Percentiles rank a stretch among this genome's conserved stretches.
Conservation (phyloP, 1,284 basidiomycete species). For the Marasmius oreades region DNA sequence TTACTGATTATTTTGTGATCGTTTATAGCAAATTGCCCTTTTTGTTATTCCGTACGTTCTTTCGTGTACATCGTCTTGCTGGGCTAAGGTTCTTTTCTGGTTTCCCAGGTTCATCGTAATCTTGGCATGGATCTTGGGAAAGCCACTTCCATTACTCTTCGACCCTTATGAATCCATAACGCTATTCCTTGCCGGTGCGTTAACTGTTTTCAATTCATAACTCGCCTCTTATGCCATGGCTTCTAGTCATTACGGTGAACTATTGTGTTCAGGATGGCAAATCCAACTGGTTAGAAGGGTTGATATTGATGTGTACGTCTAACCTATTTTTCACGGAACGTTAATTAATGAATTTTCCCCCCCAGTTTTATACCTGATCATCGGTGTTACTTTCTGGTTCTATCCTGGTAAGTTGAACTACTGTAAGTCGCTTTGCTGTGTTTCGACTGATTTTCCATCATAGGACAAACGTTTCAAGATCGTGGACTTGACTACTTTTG, state of each 20-base stretch:
- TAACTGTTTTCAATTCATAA: slow-evolving; percentile 19
- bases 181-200: slow-evolving; percentile 42
- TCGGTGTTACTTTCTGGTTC: slow-evolving; percentile 63
- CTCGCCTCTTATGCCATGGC: slow-evolving; percentile 21
- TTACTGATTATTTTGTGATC: slow-evolving; percentile 6
- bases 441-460: slow-evolving; percentile 1
- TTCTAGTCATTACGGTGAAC: slow-evolving; percentile 57
- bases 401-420: slow-evolving; percentile 50
- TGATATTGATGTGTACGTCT: slow-evolving; percentile 49
- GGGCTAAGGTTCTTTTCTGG: slow-evolving; percentile 1
- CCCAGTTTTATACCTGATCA: slow-evolving; percentile 57
- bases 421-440: slow-evolving; percentile 7
- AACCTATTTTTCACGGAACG: too few species aligned
- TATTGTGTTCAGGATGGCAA: slow-evolving; percentile 65
- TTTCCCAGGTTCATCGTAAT: slow-evolving; percentile 48
- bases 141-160: slow-evolving; percentile 71
- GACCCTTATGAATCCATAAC: slow-evolving; percentile 79
- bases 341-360: background rate
- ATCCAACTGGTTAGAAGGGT: slow-evolving; percentile 60
- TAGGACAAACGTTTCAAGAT: slow-evolving; percentile 18
- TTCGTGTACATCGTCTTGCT: background rate
- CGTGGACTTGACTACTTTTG: too few species aligned
- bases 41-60: slow-evolving; percentile 76
- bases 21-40: slow-evolving; percentile 76
- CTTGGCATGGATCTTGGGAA: slow-evolving; percentile 65